A percentile compares a stretch with the other conserved stretches of the same genome.
Conservation (phyloP, 2,329 filamentous ascomycete genomes). For the Trichocomaceae sp. region DNA sequence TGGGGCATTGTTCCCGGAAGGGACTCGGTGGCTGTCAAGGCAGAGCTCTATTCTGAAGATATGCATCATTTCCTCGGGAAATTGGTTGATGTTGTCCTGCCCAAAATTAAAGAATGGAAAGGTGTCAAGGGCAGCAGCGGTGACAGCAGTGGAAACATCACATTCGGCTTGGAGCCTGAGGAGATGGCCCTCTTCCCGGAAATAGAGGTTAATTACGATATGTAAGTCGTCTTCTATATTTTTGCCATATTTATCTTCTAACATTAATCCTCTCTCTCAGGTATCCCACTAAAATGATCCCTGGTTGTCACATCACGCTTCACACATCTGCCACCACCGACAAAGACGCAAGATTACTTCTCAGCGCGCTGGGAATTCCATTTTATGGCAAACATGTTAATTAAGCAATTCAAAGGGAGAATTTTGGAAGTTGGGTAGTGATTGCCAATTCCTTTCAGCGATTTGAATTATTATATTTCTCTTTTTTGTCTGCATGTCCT, state of each 20-base stretch:
- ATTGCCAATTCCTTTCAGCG: neutral
- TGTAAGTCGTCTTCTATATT: constrained; percentile 51
- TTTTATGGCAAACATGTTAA: constrained; percentile 69
- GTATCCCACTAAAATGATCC: constrained; percentile 68
- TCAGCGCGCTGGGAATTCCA: constrained; percentile 66
- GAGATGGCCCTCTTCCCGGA: constrained; percentile 83
- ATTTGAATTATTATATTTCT: neutral
- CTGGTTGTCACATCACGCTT: constrained; percentile 74
- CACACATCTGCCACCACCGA: constrained; percentile 81
- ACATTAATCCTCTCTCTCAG: constrained; percentile 28
- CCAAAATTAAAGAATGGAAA: constrained; percentile 92
- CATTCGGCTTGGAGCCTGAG: constrained; percentile 69
- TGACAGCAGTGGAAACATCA: constrained; percentile 81
- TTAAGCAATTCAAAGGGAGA: constrained; percentile 24
- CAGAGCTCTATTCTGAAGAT: constrained; percentile 67
- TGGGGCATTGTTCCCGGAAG: constrained; percentile 70
- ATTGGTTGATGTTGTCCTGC: constrained; percentile 80
- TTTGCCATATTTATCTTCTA: neutral
- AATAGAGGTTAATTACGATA: constrained; percentile 87
- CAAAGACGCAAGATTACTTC: constrained; percentile 71
- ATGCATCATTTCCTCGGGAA: constrained; percentile 91
- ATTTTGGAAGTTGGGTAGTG: neutral
- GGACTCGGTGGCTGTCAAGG: constrained; percentile 65
- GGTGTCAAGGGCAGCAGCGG: constrained; percentile 72
- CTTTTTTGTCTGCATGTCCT: neutral